A percentile compares a stretch with the other conserved stretches of the same genome.
phyloP scores from a whole-genome alignment of 106 monocot genomes.

The Dendrobium catenatum region DNA sequence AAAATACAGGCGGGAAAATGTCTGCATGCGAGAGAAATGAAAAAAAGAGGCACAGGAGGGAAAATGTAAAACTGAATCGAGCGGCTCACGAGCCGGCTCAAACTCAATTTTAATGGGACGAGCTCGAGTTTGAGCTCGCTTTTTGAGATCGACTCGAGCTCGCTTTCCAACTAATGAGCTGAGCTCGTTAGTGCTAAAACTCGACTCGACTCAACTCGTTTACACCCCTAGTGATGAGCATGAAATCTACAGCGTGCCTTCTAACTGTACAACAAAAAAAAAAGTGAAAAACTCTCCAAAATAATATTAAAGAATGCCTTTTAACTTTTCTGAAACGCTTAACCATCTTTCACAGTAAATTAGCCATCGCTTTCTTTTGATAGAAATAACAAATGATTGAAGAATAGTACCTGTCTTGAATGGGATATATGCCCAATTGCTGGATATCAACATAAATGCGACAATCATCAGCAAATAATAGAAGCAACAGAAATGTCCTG shows the following conservation, averaged over 20 bases:
- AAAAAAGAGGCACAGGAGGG: too few species aligned
- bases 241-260: background rate
- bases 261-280: background rate
- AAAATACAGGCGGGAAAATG: too few species aligned
- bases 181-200: too few species aligned
- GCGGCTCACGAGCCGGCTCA: too few species aligned
- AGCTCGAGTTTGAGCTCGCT: too few species aligned
- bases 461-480: slow-evolving; percentile 14
- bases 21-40: too few species aligned
- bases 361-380: background rate
- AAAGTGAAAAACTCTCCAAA: background rate
- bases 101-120: too few species aligned
- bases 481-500: background rate
- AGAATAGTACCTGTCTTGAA: slow-evolving; percentile 37
- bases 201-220: too few species aligned
- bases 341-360: background rate
- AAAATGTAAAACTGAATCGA: too few species aligned
- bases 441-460: slow-evolving; percentile 24
- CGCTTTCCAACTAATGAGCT: too few species aligned
- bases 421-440: slow-evolving; percentile 81
- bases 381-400: background rate
- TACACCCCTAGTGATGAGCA: too few species aligned
- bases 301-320: background rate
- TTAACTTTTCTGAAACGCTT: background rate
- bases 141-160: too few species aligned